phyloP scores from a whole-genome alignment of 306 rosid species.

The Pachyrhizus erosus region DNA sequence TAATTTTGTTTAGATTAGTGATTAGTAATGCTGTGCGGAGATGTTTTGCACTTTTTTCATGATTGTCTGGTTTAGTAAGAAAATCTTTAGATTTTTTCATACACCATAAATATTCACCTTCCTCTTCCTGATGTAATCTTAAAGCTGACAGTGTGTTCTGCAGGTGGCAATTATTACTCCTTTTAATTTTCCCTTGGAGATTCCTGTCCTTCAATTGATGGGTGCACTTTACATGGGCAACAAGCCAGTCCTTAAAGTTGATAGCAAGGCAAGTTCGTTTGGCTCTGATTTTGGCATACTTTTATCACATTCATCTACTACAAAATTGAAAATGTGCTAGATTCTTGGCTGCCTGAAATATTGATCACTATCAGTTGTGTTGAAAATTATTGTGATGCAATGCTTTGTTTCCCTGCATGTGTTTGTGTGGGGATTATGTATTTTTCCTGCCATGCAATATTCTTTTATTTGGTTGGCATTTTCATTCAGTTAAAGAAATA shows the following conservation, averaged over 20 bases:
- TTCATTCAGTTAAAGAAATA: not conserved
- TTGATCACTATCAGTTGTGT: not conserved
- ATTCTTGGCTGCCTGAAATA: constrained; percentile 17
- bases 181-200: constrained; percentile 93
- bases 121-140: not conserved
- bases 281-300: constrained; percentile 25
- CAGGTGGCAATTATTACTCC: constrained; percentile 96
- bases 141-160: constrained; percentile 36
- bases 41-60: not conserved
- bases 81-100: not conserved
- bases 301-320: constrained; percentile 30
- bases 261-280: constrained; percentile 72
- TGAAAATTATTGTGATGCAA: not conserved
- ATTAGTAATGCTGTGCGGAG: not conserved
- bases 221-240: constrained; percentile 99
- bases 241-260: constrained; percentile 94
- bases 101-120: constrained; percentile 1
- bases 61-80: constrained; percentile 1
- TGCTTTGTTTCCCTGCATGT: not conserved
- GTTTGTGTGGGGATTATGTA: not conserved
- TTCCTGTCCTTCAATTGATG: constrained; percentile 97
- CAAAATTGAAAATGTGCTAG: not conserved
- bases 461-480: not conserved
- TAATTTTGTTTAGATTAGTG: constrained; percentile 34
- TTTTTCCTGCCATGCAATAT: not conserved